Base-by-base conservation (phyloP, 2,329 filamentous ascomycete species). In the Zasmidium citrigriseum region DNA sequence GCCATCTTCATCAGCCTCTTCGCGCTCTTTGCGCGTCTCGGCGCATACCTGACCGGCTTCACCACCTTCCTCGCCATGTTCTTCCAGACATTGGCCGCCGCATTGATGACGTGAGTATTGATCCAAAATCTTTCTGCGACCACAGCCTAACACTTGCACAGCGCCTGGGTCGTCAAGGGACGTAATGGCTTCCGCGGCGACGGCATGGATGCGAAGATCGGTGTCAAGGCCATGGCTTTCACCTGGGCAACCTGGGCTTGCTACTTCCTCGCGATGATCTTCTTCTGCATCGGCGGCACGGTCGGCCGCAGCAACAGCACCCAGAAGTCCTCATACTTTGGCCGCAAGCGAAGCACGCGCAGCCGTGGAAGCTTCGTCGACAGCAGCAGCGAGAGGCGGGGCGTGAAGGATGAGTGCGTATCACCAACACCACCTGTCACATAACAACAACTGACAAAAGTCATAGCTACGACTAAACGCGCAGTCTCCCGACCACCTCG, bases 331-430 rank as follows among this genome's bases (percentile, higher is more conserved):
- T 63, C 76, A 47, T 76, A 75, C 63, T 81, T 78, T 59, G 77
- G 82, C 54, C 81, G 83, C 60, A 79, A 79, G 67, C 76, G 78
- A 53, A 82, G 79, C 69, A 77, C 76, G 20, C 70, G 72, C 54
- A 72, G 68, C 59, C 76, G 81, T 12, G 84, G 81, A 62, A 82
- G 79, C 66, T 82, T 82, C 60, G 79, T 83, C 57, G 83, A 85
- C 58, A 81, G 79, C 52, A 76, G 85, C 59, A 81, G 78, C 65
- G 78, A 85, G 63, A 81, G 81, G 55, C 80, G 86, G 12, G 86
- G 89, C 66, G 86, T 89, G 67, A 90, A 90, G 82, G 87, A 89
- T 23, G 86, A 89, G 61, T 90, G 89, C 70, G 79, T 82, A 77
- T 55, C 49, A 44, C 48, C 51, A 38, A 44, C 25, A 51, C 52